These are phyloP conservation scores for Rhizophora mangle DNA, from an alignment of 345 rosid species.

Conservation along the genomic window DNA sequence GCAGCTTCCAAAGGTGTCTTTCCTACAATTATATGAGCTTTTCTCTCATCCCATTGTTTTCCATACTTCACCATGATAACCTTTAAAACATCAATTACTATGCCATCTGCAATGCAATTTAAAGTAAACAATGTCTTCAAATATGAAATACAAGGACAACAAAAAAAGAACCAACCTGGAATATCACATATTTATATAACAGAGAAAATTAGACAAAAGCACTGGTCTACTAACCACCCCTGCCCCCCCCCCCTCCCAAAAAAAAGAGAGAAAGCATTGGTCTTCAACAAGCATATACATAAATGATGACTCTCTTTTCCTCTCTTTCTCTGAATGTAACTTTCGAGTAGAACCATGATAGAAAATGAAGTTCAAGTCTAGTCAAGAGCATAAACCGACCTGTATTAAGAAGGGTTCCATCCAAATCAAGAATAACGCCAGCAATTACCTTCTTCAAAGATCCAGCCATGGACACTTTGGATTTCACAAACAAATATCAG, in stretches of 20 bases:
- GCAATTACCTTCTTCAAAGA: constrained; percentile 45
- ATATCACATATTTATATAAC: background rate
- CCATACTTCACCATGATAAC: constrained; percentile 64
- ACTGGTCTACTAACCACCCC: too few species aligned
- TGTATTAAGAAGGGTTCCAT: constrained; percentile 68
- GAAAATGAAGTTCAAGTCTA: too few species aligned
- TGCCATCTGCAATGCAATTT: constrained; percentile 45
- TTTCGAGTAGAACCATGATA: too few species aligned
- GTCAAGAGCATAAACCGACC: constrained; percentile 25
- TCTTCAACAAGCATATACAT: too few species aligned
- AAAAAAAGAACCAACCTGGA: background rate
- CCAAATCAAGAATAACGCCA: constrained; percentile 72
- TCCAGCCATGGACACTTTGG: constrained; percentile 36
- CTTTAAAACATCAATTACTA: constrained; percentile 60
- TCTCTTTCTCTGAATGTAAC: too few species aligned
- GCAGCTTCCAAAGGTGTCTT: constrained; percentile 80
- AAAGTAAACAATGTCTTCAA: background rate
- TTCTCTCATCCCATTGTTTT: constrained; percentile 94
- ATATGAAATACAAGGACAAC: background rate
- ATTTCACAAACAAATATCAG: background rate
- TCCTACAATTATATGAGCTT: constrained; percentile 57
- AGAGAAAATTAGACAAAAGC: too few species aligned
- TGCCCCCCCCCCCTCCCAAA: too few species aligned
- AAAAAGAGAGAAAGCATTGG: too few species aligned
- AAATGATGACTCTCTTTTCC: too few species aligned